phyloP scores from a whole-genome alignment of 352 stramenopile genomes.

The Globisporangium iwayamae region DNA sequence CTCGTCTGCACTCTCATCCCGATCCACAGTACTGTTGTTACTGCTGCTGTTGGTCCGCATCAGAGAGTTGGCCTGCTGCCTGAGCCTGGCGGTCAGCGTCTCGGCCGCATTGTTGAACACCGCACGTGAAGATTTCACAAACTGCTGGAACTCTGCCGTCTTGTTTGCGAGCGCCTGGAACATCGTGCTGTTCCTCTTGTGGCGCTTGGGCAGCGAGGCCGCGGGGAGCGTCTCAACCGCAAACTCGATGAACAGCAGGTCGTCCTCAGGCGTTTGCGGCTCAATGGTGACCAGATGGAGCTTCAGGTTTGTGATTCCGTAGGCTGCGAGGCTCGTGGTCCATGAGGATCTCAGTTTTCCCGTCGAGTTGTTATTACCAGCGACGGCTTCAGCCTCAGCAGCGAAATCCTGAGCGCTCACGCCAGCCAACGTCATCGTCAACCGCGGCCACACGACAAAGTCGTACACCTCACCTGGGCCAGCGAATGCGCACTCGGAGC shows the following conservation, averaged over 20 bases:
- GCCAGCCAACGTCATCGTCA: constrained; percentile 15
- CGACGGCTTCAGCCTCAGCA: neutral
- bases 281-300: constrained; percentile 12
- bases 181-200: constrained; percentile 10
- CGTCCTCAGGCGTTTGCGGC: constrained; percentile 9
- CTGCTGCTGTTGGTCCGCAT: neutral
- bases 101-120: neutral
- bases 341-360: neutral
- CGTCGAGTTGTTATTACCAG: neutral
- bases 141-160: constrained; percentile 6
- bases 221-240: constrained; percentile 7
- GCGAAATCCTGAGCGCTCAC: constrained; percentile 2
- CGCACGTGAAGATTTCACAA: constrained; percentile 2
- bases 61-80: neutral
- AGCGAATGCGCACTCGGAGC: neutral
- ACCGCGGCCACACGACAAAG: constrained; percentile 11
- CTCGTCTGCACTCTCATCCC: neutral
- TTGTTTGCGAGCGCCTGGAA: constrained; percentile 4
- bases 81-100: neutral
- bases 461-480: constrained; percentile 11
- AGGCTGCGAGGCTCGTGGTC: constrained; percentile 6
- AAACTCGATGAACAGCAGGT: constrained; percentile 6
- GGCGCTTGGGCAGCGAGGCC: constrained; percentile 1
- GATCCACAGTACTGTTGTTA: neutral
- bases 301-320: constrained; percentile 4